Evolutionary conservation across 306 rosid genomes (phyloP), one percentile per base, ranked within the genome.

Genomic region (Trifolium dubium): DNA sequence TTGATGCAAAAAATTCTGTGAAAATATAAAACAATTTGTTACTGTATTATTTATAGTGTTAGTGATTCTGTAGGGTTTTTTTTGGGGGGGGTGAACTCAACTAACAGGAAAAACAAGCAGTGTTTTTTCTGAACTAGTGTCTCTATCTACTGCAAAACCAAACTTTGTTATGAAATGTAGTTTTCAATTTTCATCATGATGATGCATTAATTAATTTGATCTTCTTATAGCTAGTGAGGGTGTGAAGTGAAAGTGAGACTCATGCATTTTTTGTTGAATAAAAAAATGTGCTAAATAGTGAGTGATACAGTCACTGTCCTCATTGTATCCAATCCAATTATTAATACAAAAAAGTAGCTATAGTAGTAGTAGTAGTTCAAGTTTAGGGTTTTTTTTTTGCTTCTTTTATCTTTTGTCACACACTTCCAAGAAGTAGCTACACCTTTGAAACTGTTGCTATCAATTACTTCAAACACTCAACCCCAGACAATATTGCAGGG

Each of bases 131-230:
- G 87, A 80, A 49, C 51, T 40, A 35, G 39, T 80, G 85, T 69
- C 77, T 49, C 76, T 74, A 60, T 28, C 51, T 51, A 47, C 58
- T 56, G 41, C 59, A 56, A 70, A 71, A 65, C 51, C 79, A 78
- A 70, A 84, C 73, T 55, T 55, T 75, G 72, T 77, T 81, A 82
- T 83, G 82, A 85, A 83, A 75, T 76, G 76, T 84, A 81, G 88
- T 79, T 81, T 86, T 89, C 85, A 80, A 23, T 23, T 23, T 23
- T 72, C 85, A 71, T 82, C 79, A 31, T 44, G 66, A 34, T 72
- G 37, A 73, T 77, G 81, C 79, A 79, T 58, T 19, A 55, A 55
- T 55, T 55, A 7, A 32, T 3, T 37, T 23, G 23, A 37, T 37
- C 34, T 55, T 0, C 62, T 31, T 9, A 15, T 50, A 5, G 15